phyloP scores from a whole-genome alignment of 83 land plant species.

The Picea mariana region DNA sequence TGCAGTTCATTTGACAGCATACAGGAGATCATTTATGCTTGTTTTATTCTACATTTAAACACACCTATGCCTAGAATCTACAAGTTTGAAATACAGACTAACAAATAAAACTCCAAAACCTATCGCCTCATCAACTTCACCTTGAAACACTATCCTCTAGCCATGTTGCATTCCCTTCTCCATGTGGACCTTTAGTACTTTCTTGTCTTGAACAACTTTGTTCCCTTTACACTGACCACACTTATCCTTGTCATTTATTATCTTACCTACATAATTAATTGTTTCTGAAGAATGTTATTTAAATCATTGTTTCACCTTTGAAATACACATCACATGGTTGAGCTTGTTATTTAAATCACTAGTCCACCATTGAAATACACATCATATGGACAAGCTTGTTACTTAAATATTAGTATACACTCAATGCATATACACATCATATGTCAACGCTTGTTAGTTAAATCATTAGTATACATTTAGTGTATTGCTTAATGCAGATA shows the following conservation, averaged over 20 bases:
- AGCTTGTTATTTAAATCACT: too few species aligned
- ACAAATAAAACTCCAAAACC: slow-evolving; percentile 10
- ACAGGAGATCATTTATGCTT: background rate
- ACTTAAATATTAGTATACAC: too few species aligned
- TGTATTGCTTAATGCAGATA: too few species aligned
- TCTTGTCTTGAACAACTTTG: slow-evolving; percentile 65
- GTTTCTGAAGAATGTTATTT: too few species aligned
- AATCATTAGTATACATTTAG: too few species aligned
- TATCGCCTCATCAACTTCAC: slow-evolving; percentile 84
- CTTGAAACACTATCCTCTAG: slow-evolving; percentile 54
- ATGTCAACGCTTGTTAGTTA: too few species aligned
- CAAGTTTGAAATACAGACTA: background rate
- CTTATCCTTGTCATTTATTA: slow-evolving; percentile 53
- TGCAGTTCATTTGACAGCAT: background rate
- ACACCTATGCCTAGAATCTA: background rate
- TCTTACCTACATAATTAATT: slow-evolving; percentile 40
- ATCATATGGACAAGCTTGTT: too few species aligned
- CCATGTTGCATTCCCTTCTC: slow-evolving; percentile 77
- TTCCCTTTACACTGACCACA: slow-evolving; percentile 59
- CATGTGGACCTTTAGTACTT: slow-evolving; percentile 64
- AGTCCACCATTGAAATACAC: too few species aligned
- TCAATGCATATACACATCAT: too few species aligned
- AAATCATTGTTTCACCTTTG: too few species aligned
- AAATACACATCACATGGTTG: too few species aligned
- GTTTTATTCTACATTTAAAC: too few species aligned